phyloP scores from a whole-genome alignment of 2,329 filamentous ascomycete species.

The Metarhizium robertsii region DNA sequence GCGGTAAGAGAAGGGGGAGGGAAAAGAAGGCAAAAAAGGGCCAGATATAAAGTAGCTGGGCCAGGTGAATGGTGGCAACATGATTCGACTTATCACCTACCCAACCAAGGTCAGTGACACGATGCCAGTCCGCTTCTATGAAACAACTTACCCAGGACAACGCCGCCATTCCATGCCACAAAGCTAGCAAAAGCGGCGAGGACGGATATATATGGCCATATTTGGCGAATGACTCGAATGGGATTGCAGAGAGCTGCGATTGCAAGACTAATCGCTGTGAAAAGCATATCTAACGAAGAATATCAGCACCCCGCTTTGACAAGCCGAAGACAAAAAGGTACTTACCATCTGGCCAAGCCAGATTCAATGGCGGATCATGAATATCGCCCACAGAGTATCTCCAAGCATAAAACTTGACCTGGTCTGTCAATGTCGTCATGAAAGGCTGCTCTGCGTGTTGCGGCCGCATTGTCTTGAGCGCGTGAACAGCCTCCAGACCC shows the following conservation, averaged over 20 bases:
- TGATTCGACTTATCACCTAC: constrained; percentile 91
- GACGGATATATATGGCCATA: constrained; percentile 54
- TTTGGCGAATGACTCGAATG: constrained; percentile 30
- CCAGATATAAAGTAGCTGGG: constrained; percentile 95
- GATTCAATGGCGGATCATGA: constrained; percentile 42
- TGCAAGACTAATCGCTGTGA: constrained; percentile 54
- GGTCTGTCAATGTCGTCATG: constrained; percentile 22
- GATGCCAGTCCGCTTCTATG: background rate
- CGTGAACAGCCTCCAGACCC: constrained; percentile 45
- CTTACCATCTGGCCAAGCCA: constrained; percentile 42
- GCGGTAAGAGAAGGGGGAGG: constrained; percentile 59
- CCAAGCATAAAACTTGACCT: constrained; percentile 28
- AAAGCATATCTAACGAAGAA: constrained; percentile 36
- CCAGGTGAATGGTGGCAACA: constrained; percentile 74
- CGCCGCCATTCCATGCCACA: constrained; percentile 78
- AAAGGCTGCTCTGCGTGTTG: constrained; percentile 18
- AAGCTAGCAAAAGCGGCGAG: constrained; percentile 63
- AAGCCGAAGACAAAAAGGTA: background rate
- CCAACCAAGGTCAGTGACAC: background rate
- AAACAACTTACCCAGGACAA: constrained; percentile 63
- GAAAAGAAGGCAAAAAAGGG: constrained; percentile 87
- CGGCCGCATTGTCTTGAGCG: constrained; percentile 34
- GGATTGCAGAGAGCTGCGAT: constrained; percentile 47
- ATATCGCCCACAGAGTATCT: constrained; percentile 41
- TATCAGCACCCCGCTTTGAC: background rate